Percentiles rank a stretch among this genome's conserved stretches.
Conservation (phyloP, 805 yeast species). For the Yamadazyma endophytica region DNA sequence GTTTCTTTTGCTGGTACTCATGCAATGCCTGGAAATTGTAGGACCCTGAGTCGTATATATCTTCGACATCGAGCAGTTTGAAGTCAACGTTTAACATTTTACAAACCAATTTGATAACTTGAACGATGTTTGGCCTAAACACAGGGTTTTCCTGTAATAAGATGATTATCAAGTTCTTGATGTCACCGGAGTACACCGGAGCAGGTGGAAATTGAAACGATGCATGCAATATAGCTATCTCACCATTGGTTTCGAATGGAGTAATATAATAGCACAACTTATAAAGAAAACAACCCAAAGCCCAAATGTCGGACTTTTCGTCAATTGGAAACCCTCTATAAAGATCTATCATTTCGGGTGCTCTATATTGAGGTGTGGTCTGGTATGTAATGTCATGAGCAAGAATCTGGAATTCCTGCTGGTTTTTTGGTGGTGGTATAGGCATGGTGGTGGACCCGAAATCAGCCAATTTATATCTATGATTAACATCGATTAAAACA, state of each 20-base stretch:
- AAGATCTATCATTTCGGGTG: slow-evolving; percentile 95
- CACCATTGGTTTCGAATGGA: slow-evolving; percentile 88
- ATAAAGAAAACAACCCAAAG: slow-evolving; percentile 86
- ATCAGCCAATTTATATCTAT: slow-evolving; percentile 81
- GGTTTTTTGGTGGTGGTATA: slow-evolving; percentile 70
- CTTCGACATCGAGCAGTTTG: slow-evolving; percentile 27
- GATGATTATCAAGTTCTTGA: slow-evolving; percentile 71
- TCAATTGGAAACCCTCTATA: slow-evolving; percentile 80
- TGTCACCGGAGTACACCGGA: slow-evolving; percentile 66
- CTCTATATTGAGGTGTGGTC: slow-evolving; percentile 92
- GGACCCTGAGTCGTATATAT: slow-evolving; percentile 48
- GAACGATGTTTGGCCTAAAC: slow-evolving; percentile 82
- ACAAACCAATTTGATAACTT: slow-evolving; percentile 64
- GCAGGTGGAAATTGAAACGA: slow-evolving; percentile 68
- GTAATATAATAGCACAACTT: slow-evolving; percentile 90
- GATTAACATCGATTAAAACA: slow-evolving; percentile 69
- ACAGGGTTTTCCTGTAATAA: slow-evolving; percentile 81
- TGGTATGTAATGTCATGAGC: slow-evolving; percentile 84
- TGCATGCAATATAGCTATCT: slow-evolving; percentile 81
- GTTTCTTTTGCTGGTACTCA: slow-evolving; percentile 42
- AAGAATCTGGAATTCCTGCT: slow-evolving; percentile 66
- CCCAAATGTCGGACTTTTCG: slow-evolving; percentile 95
- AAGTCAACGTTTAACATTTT: slow-evolving; percentile 42
- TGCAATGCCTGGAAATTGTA: slow-evolving; percentile 55
- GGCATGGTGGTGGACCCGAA: slow-evolving; percentile 82